Conservation (phyloP, 2,329 filamentous ascomycete species). For the Shiraia bambusicola region DNA sequence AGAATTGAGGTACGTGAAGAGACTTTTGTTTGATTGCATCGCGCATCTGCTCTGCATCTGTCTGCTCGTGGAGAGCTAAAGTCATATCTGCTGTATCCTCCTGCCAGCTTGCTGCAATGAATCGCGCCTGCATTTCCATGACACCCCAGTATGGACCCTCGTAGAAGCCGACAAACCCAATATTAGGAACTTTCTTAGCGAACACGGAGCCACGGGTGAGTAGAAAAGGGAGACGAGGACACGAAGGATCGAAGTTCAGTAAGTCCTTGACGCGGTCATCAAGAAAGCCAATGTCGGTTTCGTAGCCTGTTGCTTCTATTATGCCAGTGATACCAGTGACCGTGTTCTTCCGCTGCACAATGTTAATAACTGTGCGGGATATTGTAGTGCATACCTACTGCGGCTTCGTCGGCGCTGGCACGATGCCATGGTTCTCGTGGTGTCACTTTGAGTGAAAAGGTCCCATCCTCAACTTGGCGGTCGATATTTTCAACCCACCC, state of each 20-base stretch:
- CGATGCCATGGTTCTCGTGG: conserved; percentile 19
- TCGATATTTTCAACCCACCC: conserved; percentile 39
- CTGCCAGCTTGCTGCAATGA: conserved; percentile 64
- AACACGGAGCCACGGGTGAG: conserved; percentile 69
- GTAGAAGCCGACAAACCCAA: conserved; percentile 84
- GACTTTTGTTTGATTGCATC: conserved; percentile 31
- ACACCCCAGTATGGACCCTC: conserved; percentile 83
- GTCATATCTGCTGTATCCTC: too few species aligned
- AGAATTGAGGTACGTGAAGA: conserved; percentile 66
- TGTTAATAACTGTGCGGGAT: background rate
- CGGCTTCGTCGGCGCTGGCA: background rate
- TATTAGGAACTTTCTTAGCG: conserved; percentile 59
- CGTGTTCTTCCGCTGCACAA: conserved; percentile 5
- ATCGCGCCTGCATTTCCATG: conserved; percentile 81
- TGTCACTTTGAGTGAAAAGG: conserved; percentile 9
- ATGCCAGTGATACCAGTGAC: conserved; percentile 53
- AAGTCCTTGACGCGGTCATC: conserved; percentile 56
- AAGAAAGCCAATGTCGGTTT: conserved; percentile 65
- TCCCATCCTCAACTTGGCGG: conserved; percentile 3
- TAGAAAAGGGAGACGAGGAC: conserved; percentile 55
- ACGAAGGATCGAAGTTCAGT: conserved; percentile 60
- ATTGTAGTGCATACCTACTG: conserved; percentile 12
- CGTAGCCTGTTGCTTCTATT: conserved; percentile 75
- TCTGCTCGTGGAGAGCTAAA: conserved; percentile 28
- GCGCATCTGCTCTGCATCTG: conserved; percentile 47